phyloP scores from a whole-genome alignment of 2,329 filamentous ascomycete genomes.

The Colletotrichum camelliae region DNA sequence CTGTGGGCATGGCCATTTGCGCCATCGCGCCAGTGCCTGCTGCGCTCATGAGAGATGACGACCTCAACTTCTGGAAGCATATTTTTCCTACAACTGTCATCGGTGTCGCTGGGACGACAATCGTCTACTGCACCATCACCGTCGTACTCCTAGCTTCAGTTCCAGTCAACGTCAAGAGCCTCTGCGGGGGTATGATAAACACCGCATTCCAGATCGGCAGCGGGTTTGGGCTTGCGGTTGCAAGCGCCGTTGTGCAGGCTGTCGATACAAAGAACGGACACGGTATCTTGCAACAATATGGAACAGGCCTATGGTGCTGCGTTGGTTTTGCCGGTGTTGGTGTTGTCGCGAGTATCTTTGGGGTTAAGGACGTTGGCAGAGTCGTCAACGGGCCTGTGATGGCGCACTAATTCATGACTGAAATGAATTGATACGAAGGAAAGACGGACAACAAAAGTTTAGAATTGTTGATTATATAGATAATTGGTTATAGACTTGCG shows the following conservation, averaged over 20 bases:
- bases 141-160: conserved; percentile 15
- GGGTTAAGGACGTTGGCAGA: conserved; percentile 2
- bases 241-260: conserved; percentile 8
- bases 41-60: conserved; percentile 2
- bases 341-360: conserved; percentile 1
- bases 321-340: conserved; percentile 4
- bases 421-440: background rate
- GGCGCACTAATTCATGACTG: background rate
- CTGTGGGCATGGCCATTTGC: conserved; percentile 2
- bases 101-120: conserved; percentile 9
- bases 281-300: background rate
- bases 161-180: conserved; percentile 17
- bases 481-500: background rate
- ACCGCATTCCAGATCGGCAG: conserved; percentile 18
- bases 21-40: conserved; percentile 8
- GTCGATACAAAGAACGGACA: conserved; percentile 9
- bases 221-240: conserved; percentile 1
- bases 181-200: conserved; percentile 15
- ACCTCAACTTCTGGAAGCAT: conserved; percentile 17
- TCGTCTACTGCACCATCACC: conserved; percentile 19
- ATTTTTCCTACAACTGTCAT: conserved; percentile 13
- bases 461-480: background rate
- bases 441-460: background rate
- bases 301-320: conserved; percentile 9
- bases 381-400: background rate